phyloP scores from a whole-genome alignment of 345 rosid genomes.

The Populus euphratica region DNA sequence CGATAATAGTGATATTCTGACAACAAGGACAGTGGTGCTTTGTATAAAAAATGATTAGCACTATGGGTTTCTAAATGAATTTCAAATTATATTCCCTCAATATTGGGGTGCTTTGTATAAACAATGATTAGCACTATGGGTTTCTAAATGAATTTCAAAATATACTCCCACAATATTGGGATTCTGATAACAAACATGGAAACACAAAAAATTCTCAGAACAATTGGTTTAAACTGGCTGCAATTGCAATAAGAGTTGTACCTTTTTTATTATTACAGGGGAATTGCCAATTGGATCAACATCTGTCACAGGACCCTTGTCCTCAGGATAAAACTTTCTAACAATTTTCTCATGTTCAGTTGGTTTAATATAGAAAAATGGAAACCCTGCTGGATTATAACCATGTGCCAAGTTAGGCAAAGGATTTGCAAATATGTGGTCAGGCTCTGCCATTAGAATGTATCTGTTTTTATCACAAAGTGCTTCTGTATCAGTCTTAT shows the following conservation, averaged over 20 bases:
- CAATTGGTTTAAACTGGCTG: not conserved
- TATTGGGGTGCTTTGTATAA: not conserved
- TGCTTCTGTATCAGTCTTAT: slow-evolving; percentile 41
- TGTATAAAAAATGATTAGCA: not conserved
- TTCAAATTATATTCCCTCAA: not conserved
- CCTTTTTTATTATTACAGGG: slow-evolving; percentile 74
- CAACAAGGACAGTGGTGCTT: not conserved
- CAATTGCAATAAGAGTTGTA: slow-evolving; percentile 10
- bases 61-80: not conserved
- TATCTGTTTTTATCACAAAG: slow-evolving; percentile 52
- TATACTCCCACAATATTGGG: not conserved
- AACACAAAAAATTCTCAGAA: slow-evolving; percentile 7
- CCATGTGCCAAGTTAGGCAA: slow-evolving; percentile 76
- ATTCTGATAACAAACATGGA: not conserved
- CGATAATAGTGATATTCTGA: not conserved
- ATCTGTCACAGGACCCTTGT: slow-evolving; percentile 58
- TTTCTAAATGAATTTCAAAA: not conserved
- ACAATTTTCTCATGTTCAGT: slow-evolving; percentile 42
- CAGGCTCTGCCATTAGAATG: slow-evolving; percentile 93
- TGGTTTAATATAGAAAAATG: slow-evolving; percentile 87
- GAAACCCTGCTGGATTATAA: slow-evolving; percentile 72
- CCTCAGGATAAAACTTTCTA: slow-evolving; percentile 64
- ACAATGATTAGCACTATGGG: not conserved
- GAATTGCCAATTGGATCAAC: slow-evolving; percentile 81
- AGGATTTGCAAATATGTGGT: slow-evolving; percentile 76